phyloP scores from a whole-genome alignment of 768 basidiomycete species.

The Leccinum rimulosum region DNA sequence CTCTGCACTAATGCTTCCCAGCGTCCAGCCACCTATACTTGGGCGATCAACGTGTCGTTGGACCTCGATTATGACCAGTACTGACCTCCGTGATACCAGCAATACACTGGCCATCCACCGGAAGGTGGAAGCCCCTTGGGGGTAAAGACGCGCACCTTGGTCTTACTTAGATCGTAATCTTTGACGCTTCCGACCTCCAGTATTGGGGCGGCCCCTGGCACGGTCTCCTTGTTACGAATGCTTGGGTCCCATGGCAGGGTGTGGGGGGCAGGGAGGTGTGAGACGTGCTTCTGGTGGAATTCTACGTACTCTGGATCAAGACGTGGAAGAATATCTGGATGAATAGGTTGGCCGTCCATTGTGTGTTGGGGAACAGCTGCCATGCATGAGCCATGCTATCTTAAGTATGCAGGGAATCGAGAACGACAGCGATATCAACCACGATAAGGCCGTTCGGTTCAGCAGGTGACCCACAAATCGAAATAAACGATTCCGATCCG shows the following conservation, averaged over 20 bases:
- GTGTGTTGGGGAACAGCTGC: not conserved
- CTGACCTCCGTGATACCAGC: constrained; percentile 74
- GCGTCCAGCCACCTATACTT: constrained; percentile 67
- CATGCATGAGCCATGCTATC: not conserved
- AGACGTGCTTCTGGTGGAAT: constrained; percentile 54
- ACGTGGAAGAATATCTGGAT: constrained; percentile 53
- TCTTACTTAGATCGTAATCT: constrained; percentile 52
- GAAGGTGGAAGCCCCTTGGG: constrained; percentile 48
- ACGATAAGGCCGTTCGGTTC: not conserved
- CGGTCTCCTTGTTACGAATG: constrained; percentile 49
- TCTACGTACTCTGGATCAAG: constrained; percentile 67
- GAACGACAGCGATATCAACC: not conserved
- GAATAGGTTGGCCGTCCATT: constrained; percentile 47
- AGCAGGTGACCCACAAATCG: not conserved
- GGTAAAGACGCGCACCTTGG: constrained; percentile 61
- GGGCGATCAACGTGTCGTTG: not conserved
- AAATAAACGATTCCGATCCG: constrained; percentile 8
- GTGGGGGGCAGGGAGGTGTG: constrained; percentile 48
- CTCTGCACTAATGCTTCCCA: constrained; percentile 63
- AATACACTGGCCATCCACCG: constrained; percentile 67
- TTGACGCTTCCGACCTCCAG: constrained; percentile 53
- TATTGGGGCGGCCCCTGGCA: constrained; percentile 56
- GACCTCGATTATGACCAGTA: not conserved
- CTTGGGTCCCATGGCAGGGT: constrained; percentile 60
- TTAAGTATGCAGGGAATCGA: constrained; percentile 10